A percentile compares a stretch with the other conserved stretches of the same genome.
phyloP scores from a whole-genome alignment of 2,329 filamentous ascomycete genomes.

The Fusarium chuoi region DNA sequence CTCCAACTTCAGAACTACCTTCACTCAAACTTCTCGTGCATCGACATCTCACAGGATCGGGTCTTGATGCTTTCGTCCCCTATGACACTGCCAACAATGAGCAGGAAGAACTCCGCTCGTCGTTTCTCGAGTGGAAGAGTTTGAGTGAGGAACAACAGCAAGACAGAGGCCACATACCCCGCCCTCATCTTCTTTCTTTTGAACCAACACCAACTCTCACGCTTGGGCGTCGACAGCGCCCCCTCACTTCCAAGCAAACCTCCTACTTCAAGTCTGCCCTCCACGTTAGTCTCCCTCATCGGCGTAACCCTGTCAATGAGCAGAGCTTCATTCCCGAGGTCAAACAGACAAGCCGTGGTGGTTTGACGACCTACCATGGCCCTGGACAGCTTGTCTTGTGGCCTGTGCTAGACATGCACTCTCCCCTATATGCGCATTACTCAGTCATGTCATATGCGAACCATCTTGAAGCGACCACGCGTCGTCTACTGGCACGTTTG shows the following conservation, averaged over 20 bases:
- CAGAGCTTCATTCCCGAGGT: slow-evolving; percentile 65
- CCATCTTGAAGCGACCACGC: slow-evolving; percentile 80
- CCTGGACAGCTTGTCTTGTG: slow-evolving; percentile 95
- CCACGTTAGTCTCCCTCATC: slow-evolving; percentile 41
- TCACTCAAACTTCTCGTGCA: slow-evolving; percentile 45
- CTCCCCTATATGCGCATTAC: slow-evolving; percentile 64
- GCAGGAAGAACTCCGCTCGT: slow-evolving; percentile 50
- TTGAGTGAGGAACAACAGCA: slow-evolving; percentile 32
- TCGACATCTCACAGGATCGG: slow-evolving; percentile 43
- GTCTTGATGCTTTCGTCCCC: slow-evolving; percentile 37
- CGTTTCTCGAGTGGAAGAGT: slow-evolving; percentile 51
- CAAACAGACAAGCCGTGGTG: slow-evolving; percentile 80
- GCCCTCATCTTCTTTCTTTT: slow-evolving; percentile 82
- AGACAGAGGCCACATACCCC: slow-evolving; percentile 55
- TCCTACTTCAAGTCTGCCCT: slow-evolving; percentile 57
- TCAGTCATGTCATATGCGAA: slow-evolving; percentile 81
- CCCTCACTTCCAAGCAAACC: slow-evolving; percentile 59
- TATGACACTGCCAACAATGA: slow-evolving; percentile 48
- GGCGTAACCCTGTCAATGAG: slow-evolving; percentile 44
- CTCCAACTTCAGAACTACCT: background rate
- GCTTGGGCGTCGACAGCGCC: slow-evolving; percentile 81
- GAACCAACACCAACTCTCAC: slow-evolving; percentile 87
- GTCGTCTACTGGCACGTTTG: slow-evolving; percentile 65
- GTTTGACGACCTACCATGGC: slow-evolving; percentile 94
- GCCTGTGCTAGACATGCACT: slow-evolving; percentile 84